Conservation (phyloP, 257 asterid genomes). For the Solanum chiquidenum region DNA sequence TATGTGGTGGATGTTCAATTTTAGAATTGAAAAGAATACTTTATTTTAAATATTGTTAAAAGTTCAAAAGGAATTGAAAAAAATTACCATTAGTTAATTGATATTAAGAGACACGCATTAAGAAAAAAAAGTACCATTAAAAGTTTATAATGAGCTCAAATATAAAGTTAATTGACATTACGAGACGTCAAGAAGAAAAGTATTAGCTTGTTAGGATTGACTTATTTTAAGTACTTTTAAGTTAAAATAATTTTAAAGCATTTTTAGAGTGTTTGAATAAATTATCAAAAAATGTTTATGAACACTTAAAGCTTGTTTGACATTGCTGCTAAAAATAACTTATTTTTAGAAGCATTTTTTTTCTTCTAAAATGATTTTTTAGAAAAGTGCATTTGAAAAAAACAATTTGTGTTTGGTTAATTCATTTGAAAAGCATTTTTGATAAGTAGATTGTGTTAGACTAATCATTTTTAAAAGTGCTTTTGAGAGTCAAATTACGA, state of each 20-base stretch:
- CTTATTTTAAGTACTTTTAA: neutral
- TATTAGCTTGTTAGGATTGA: neutral
- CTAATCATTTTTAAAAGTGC: too few relatives aligned
- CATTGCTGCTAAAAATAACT: too few relatives aligned
- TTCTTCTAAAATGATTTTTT: too few relatives aligned
- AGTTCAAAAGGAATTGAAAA: neutral
- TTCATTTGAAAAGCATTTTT: neutral
- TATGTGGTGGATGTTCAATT: neutral
- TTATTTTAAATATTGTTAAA: too few relatives aligned
- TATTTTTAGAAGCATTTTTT: too few relatives aligned
- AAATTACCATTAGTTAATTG: neutral
- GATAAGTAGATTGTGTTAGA: neutral
- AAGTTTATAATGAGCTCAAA: too few relatives aligned
- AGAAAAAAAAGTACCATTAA: neutral
- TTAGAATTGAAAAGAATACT: neutral
- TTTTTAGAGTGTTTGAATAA: neutral
- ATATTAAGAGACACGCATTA: neutral
- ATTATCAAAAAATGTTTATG: neutral
- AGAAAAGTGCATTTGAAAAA: neutral
- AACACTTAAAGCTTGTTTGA: neutral
- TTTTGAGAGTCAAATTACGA: too few relatives aligned
- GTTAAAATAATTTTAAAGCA: too few relatives aligned
- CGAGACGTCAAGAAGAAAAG: neutral
- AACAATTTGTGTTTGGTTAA: neutral
- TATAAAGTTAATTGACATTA: too few relatives aligned